phyloP scores from a whole-genome alignment of 2,329 filamentous ascomycete species.

The Cladosporium sp. region DNA sequence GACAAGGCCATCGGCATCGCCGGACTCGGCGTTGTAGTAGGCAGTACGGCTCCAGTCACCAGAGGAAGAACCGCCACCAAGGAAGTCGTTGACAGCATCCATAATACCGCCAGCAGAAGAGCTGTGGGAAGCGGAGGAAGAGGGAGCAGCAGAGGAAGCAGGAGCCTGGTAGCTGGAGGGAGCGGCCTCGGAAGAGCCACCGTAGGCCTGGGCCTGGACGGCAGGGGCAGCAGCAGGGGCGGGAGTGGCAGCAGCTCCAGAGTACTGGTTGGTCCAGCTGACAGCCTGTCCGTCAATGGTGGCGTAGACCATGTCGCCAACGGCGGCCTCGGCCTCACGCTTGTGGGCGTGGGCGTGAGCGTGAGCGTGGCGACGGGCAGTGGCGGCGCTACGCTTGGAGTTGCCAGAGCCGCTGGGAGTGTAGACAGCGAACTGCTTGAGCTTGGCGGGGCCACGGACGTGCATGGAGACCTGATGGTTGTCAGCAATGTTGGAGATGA shows the following conservation, averaged over 20 bases:
- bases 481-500: neutral
- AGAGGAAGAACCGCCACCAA: constrained; percentile 21
- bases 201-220: constrained; percentile 9
- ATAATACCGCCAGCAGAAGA: constrained; percentile 15
- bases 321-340: constrained; percentile 38
- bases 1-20: constrained; percentile 48
- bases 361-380: constrained; percentile 34
- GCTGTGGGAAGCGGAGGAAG: constrained; percentile 14
- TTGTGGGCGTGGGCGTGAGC: constrained; percentile 51
- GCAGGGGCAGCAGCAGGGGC: constrained; percentile 18
- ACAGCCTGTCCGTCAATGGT: constrained; percentile 56
- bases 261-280: constrained; percentile 57
- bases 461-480: constrained; percentile 62
- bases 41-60: constrained; percentile 32
- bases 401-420: constrained; percentile 39
- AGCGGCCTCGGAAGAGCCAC: constrained; percentile 1
- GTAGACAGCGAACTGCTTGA: constrained; percentile 69
- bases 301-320: constrained; percentile 51
- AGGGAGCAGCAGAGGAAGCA: constrained; percentile 11
- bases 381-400: constrained; percentile 28
- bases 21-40: constrained; percentile 33
- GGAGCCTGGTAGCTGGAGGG: constrained; percentile 14
- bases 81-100: constrained; percentile 15
- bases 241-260: constrained; percentile 31
- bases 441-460: constrained; percentile 64